Percentiles rank a stretch among this genome's conserved stretches.
These are phyloP conservation scores for Saccharomycopsis vini DNA, from an alignment of 805 yeast species.

Conservation along the genomic window DNA sequence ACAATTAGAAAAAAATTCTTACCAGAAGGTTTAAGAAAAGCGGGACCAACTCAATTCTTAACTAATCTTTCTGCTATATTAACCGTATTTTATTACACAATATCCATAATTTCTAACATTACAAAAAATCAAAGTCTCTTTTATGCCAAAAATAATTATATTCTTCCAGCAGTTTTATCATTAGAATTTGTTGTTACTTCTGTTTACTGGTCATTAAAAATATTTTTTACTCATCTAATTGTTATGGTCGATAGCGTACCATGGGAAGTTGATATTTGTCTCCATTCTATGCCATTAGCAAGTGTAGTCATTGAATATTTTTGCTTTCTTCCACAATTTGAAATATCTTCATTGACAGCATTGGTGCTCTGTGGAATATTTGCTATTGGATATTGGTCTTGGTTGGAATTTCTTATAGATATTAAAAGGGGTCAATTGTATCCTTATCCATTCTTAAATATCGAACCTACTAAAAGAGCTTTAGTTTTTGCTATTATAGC, in stretches of 20 bases:
- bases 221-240: constrained; percentile 43
- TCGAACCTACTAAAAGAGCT: constrained; percentile 10
- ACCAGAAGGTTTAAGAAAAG: constrained; percentile 25
- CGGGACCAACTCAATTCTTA: constrained; percentile 65
- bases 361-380: constrained; percentile 7
- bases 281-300: constrained; percentile 15
- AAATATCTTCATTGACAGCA: constrained; percentile 5
- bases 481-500: constrained; percentile 10
- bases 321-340: constrained; percentile 7
- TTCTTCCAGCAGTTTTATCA: constrained; percentile 48
- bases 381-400: constrained; percentile 15
- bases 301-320: constrained; percentile 12
- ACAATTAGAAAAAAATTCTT: neutral
- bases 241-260: constrained; percentile 21
- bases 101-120: constrained; percentile 4
- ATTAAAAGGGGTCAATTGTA: constrained; percentile 12
- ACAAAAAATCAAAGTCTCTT: constrained; percentile 20
- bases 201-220: constrained; percentile 62
- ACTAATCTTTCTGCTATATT: constrained; percentile 53
- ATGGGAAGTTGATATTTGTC: constrained; percentile 11
- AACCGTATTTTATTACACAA: constrained; percentile 34
- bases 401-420: constrained; percentile 17
- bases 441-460: constrained; percentile 19
- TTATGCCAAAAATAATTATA: constrained; percentile 28
- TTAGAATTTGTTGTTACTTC: constrained; percentile 52